These are phyloP conservation scores for Tetradesmus obliquus DNA, from an alignment of 139 green algal genomes.

Conservation along the genomic window DNA sequence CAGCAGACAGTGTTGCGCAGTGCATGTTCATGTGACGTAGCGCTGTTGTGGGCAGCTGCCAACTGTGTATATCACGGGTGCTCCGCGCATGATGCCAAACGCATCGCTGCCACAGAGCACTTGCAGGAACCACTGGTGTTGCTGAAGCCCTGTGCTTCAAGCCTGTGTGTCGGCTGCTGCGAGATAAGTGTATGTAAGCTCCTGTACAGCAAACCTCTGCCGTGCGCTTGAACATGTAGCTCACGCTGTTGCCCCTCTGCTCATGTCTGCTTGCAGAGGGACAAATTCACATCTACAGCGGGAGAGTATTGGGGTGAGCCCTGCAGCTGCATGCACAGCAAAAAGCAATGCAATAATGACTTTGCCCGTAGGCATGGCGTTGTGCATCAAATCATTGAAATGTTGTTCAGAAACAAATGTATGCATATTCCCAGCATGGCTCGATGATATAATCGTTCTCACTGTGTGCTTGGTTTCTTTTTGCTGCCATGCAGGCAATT, in stretches of 20 bases:
- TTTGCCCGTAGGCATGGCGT: background rate
- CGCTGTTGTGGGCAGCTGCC: background rate
- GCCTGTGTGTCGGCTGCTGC: too few relatives aligned
- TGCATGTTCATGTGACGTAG: background rate
- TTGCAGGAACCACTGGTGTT: too few relatives aligned
- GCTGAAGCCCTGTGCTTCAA: too few relatives aligned
- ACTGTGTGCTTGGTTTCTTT: background rate
- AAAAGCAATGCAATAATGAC: background rate
- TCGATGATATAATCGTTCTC: background rate
- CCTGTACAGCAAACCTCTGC: too few relatives aligned
- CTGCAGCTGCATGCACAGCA: background rate
- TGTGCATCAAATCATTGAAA: background rate
- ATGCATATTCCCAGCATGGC: too few relatives aligned
- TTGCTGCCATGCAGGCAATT: slow-evolving; percentile 16
- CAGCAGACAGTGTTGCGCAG: too few relatives aligned
- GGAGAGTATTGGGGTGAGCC: slow-evolving; percentile 32
- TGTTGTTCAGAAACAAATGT: background rate
- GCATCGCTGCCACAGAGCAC: too few relatives aligned
- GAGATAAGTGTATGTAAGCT: too few relatives aligned
- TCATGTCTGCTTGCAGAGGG: slow-evolving; percentile 10
- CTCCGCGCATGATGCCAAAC: background rate
- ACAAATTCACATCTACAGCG: slow-evolving; percentile 22
- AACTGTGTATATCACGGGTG: background rate
- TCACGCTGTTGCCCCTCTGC: too few relatives aligned
- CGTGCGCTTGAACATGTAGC: too few relatives aligned